Evolutionary conservation across 768 basidiomycete genomes (phyloP).

Genomic region (Tricholoma sp.): DNA sequence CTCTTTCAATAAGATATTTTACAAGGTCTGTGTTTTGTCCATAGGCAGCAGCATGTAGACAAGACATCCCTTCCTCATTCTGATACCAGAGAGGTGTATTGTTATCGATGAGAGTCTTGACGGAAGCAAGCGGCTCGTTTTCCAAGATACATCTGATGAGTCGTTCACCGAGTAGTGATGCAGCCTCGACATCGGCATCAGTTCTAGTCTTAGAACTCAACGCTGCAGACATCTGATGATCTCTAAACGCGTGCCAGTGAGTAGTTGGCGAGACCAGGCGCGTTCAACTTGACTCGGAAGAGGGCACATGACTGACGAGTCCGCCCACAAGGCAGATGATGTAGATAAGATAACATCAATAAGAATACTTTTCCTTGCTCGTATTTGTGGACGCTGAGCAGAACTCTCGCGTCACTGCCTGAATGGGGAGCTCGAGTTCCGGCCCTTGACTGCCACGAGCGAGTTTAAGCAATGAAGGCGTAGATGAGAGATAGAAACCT

Average conservation of each 20-base stretch:
- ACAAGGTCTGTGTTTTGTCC: slow-evolving; percentile 61
- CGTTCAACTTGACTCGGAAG: too few relatives aligned
- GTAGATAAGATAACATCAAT: too few relatives aligned
- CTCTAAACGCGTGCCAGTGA: too few relatives aligned
- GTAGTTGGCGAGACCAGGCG: too few relatives aligned
- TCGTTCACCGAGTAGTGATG: slow-evolving; percentile 51
- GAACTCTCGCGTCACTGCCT: too few relatives aligned
- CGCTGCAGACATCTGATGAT: slow-evolving; percentile 3
- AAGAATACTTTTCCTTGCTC: too few relatives aligned
- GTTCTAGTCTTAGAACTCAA: not conserved
- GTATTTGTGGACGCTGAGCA: too few relatives aligned
- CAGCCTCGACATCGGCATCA: slow-evolving; percentile 34
- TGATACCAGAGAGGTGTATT: slow-evolving; percentile 91
- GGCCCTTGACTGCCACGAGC: too few relatives aligned
- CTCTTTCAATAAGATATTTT: slow-evolving; percentile 64
- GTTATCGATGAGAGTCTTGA: slow-evolving; percentile 48
- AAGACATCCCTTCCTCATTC: slow-evolving; percentile 76
- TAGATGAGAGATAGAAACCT: too few relatives aligned
- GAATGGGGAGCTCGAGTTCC: too few relatives aligned
- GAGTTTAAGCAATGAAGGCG: too few relatives aligned
- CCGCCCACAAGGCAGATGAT: too few relatives aligned
- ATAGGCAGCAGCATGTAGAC: slow-evolving; percentile 85
- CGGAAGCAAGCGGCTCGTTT: slow-evolving; percentile 35
- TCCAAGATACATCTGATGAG: slow-evolving; percentile 58
- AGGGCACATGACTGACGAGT: not conserved